Base-by-base conservation (phyloP, 331 rosid species). In the Malus hybrid region DNA sequence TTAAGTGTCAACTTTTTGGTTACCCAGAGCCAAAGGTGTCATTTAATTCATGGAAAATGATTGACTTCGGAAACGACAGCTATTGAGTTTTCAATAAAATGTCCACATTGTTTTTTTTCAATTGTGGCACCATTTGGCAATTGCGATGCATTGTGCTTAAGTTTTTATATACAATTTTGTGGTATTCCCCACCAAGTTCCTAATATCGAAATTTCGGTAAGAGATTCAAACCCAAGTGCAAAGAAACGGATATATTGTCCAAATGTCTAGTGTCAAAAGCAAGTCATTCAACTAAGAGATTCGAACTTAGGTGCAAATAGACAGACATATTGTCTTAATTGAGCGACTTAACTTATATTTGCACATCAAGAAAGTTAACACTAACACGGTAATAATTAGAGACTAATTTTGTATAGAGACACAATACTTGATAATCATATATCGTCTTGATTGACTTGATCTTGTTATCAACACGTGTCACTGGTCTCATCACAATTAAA, bases 21-120 rank as follows among this genome's bases (percentile, higher is more conserved):
- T 59, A 46, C 65, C 52, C 52, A 27, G 22, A 57, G 29, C 7
- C 10, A 18, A 52, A 3, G 33, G 71, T 74, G 67, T 62, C 83
- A 73, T 24, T 16, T 9, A 62, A 52, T 52, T 63, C 52, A 42
- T 67, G 67, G 76, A 80, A 69, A 74, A 52, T 20, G 79, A 74
- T 65, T 27, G 66, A 6, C 32, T 46, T 20, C 31, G 15, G 29
- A n/a, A 18, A 7, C 5, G 42, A 79, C 76, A 67, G 61, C 32
- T 36, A 31, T 64, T 74, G 18, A 18, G 14, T 67, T 75, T 75
- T 18, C 65, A 50, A 5, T 4, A 66, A 46, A 29, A 2, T 18
- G 13, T 3, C 24, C 15, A 62, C 39, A 7, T 13, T 28, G n/a
- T 63, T 63, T 6, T 0, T 29, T 14, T 29, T 24, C 6, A 7